Base-by-base conservation (phyloP, 2,329 filamentous ascomycete genomes). In the Fusarium papillatum region DNA sequence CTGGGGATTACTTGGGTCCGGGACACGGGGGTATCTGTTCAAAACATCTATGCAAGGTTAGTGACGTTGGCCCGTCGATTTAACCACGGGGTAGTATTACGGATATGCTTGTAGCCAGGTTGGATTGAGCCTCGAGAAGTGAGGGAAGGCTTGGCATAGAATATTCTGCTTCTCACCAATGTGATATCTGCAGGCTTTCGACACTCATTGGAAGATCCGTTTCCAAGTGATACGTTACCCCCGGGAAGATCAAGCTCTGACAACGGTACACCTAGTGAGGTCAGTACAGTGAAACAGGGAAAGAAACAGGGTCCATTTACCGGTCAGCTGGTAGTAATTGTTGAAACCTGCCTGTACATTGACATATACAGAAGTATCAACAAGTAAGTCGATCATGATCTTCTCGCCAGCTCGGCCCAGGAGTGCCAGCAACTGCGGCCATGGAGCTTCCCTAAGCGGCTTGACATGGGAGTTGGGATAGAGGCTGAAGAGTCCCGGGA, bases 111-210 rank as follows among this genome's bases (percentile, higher is more conserved):
- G 66, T 98, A 88, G 2, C 97, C 96, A 81, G 94, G 93, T 22
- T 91, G 89, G 10, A 97, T 89, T 11, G 87, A 84, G 5, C 94
- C 93, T 76, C 90, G 90, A 4, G 91, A 87, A 79, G 93, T 96
- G 36, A 96, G 86, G 2, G 90, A 89, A 24, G 95, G 91, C 77
- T 92, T 92, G 26, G 94, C 93, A 83, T 98, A 98, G 62, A 98
- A 88, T 87, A 98, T 97, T 24, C 95, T 92, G 80, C 91, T 95
- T 71, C 96, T 92, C 59, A 96, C 91, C 79, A 99, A 93, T 2
- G 87, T 85, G 69, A 98, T 95, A 19, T 91, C 90, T 48, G 89
- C 90, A 13, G 88, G 86, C 19, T 83, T 81, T 29, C 81, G 76
- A 11, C 50, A 59, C 38, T 46, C 55, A 22, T 26, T 46, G 5